phyloP scores from a whole-genome alignment of 2,329 filamentous ascomycete species.

The Trichoderma lentiforme region DNA sequence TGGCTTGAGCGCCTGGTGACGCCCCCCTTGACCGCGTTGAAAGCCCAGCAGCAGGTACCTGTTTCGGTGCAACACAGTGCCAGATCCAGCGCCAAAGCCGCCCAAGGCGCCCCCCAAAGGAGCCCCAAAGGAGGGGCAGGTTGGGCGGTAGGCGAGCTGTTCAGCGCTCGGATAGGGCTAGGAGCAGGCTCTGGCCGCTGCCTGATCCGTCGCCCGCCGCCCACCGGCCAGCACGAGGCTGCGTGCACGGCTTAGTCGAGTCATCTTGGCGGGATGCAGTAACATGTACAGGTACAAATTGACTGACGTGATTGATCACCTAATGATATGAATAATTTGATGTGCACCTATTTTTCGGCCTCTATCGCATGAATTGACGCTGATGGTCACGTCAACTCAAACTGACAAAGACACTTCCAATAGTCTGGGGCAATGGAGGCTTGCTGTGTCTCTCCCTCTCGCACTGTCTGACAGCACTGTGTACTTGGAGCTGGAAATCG shows the following conservation, averaged over 20 bases:
- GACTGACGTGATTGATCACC: background rate
- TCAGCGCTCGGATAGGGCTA: conserved; percentile 11
- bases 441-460: background rate
- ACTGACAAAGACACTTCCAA: background rate
- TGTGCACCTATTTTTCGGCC: background rate
- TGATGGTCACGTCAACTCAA: background rate
- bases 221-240: conserved; percentile 1
- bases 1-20: conserved; percentile 35
- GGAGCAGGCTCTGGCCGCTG: background rate
- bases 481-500: background rate
- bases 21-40: conserved; percentile 23
- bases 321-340: background rate
- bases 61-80: conserved; percentile 15
- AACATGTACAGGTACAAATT: background rate
- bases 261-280: background rate
- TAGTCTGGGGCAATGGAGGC: background rate
- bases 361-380: background rate
- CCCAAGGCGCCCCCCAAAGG: background rate
- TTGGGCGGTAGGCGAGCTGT: background rate
- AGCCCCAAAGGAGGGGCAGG: background rate
- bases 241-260: background rate
- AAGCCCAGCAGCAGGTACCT: conserved; percentile 6
- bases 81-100: background rate
- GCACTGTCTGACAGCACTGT: conserved; percentile 3
- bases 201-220: background rate